Evolutionary conservation across 2,329 filamentous ascomycete genomes (phyloP), one percentile per base, ranked within the genome.

Genomic region (Fusarium illudens): DNA sequence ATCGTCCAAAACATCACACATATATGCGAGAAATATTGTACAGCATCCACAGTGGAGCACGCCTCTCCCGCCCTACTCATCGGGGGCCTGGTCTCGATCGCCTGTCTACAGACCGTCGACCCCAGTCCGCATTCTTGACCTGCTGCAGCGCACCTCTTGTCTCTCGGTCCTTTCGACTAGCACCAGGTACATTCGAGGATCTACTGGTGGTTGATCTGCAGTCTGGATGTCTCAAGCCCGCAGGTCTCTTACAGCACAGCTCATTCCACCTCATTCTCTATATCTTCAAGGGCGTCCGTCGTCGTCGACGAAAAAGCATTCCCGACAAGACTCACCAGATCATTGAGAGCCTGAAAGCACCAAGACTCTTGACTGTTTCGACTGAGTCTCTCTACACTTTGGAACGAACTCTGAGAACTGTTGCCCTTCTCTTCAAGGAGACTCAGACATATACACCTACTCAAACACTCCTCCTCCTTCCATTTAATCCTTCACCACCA

Each of bases 251-350:
- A 72, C 72, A 75, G 75, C 65, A 67, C 71, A 65, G 65, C 70
- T 71, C 79, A 80, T 79, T 80, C 77, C 78, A 75, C 68, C 71
- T 75, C 73, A 65, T 71, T 46, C 71, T 71, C 71, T 81, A 81
- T 81, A 81, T 80, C 78, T 81, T 80, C 73, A 77, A 75, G 72
- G 73, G 72, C 71, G 73, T 76, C 77, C 78, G 72, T 78, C 78
- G 67, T 74, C 58, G 67, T 70, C 70, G 62, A 71, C 65, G 56
- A 71, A 73, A 70, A 72, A 76, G 57, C 75, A 78, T 79, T 79
- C 77, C 76, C 75, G 72, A 72, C 73, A 72, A 76, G 71, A 75
- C 66, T 69, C 73, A 68, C 19, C 62, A 64, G 50, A 57, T 49
- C 64, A 61, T 52, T 55, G 30, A 60, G 58, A 42, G 37, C 44